Evolutionary conservation across 345 rosid genomes (phyloP), one percentile per base, ranked within the genome.

Genomic region (Crucihimalaya himalaica): DNA sequence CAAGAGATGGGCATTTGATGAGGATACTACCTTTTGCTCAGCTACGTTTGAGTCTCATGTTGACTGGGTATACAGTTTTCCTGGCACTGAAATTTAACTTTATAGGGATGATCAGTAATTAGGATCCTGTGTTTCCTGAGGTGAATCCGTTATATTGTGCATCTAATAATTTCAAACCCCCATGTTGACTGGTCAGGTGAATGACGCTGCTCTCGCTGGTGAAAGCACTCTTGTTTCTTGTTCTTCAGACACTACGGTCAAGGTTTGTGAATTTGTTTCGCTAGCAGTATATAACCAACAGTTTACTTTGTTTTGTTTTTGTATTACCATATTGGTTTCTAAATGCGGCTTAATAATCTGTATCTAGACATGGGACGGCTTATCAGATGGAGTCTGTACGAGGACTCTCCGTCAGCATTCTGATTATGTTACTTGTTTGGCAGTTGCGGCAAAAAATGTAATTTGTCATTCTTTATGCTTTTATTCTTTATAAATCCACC

Each of bases 31-130:
- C 32, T 80, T 86, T 50, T 89, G 96, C 81, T 87, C 97, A 23
- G 97, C 99, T 56, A 96, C 98, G 45, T 96, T 89, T 80, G 99
- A 96, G 80, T 96, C 99, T 16, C 99, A 96, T 83, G 97, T 92
- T 63, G 99, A 96, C 83, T 96, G 99, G 99, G 99, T 96, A 87
- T 75, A 13, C 29, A 25, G 25, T 40, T 79, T 15, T 66, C 62
- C 60, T 40, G 4, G 47, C 9, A 16, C 39, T 69, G 35, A 54
- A 13, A 58, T 52, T 64, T 40, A 63, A 19, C 54, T 78, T 31
- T 51, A 59, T 65, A 57, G 8, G 52, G 63, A 45, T 63, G 6
- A 66, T 57, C 25, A 56, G 18, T 56, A 28, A 1, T 29, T 57
- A 21, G 15, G 40, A 51, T 65, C 16, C 25, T 75, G 25, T 75